phyloP scores from a whole-genome alignment of 2,329 filamentous ascomycete species.

The Rhinocladiella mackenziei region DNA sequence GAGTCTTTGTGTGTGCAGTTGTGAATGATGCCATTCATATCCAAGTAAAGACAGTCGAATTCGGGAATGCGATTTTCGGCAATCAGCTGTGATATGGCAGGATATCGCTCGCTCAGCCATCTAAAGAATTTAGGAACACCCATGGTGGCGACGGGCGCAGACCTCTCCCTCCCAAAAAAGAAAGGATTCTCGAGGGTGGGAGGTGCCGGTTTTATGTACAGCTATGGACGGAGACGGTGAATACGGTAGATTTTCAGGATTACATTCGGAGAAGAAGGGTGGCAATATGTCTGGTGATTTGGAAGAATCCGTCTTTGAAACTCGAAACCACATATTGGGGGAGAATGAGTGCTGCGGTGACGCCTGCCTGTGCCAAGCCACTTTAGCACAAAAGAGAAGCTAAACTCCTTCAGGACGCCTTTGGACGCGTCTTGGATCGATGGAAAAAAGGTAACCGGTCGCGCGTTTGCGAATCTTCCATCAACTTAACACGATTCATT shows the following conservation, averaged over 20 bases:
- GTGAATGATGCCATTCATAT: conserved; percentile 99
- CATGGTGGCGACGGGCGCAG: conserved; percentile 44
- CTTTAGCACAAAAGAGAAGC: too few relatives aligned
- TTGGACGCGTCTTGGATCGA: too few relatives aligned
- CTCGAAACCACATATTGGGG: too few relatives aligned
- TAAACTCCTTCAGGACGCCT: too few relatives aligned
- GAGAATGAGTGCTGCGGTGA: too few relatives aligned
- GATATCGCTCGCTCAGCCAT: conserved; percentile 99
- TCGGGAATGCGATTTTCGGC: conserved; percentile 98
- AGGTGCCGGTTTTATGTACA: neutral
- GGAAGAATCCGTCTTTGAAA: neutral
- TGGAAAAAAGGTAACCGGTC: too few relatives aligned
- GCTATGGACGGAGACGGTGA: neutral
- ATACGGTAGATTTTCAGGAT: neutral
- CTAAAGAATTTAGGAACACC: conserved; percentile 87
- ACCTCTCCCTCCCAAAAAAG: conserved; percentile 20
- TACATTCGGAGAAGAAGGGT: too few relatives aligned
- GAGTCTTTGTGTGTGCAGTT: conserved; percentile 98
- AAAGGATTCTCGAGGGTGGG: conserved; percentile 12
- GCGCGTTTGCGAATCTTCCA: too few relatives aligned
- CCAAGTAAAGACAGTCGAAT: conserved; percentile 86
- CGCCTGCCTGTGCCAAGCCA: too few relatives aligned
- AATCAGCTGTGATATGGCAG: conserved; percentile 95
- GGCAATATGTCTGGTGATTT: neutral
- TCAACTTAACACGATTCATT: too few relatives aligned